These are phyloP conservation scores for Gypsophila paniculata DNA, from an alignment of 179 eudicot genomes.

Conservation along the genomic window DNA sequence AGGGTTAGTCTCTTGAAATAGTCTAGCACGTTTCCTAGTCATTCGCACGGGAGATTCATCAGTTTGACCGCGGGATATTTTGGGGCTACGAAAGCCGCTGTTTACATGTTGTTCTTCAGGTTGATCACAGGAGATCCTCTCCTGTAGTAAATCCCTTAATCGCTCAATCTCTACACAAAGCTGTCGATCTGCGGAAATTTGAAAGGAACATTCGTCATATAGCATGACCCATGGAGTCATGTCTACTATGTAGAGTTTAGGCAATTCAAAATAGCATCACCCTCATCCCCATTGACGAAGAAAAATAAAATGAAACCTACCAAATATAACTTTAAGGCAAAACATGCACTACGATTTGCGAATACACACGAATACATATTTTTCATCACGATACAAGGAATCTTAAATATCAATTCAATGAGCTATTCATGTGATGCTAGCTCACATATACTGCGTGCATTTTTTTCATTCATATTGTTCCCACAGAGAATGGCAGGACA, in stretches of 20 bases:
- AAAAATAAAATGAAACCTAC: neutral
- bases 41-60: slow-evolving; percentile 23
- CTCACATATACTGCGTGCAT: neutral
- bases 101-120: slow-evolving; percentile 27
- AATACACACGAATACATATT: neutral
- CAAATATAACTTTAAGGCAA: neutral
- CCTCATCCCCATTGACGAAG: neutral
- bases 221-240: neutral
- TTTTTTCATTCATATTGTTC: neutral
- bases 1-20: slow-evolving; percentile 28
- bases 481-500: neutral
- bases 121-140: slow-evolving; percentile 28
- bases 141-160: slow-evolving; percentile 37
- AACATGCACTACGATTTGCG: neutral
- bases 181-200: slow-evolving; percentile 42
- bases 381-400: neutral
- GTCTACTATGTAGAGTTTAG: neutral
- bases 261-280: neutral
- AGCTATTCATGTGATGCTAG: neutral
- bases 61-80: slow-evolving; percentile 22
- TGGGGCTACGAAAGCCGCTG: slow-evolving; percentile 25
- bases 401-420: neutral
- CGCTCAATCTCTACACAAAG: slow-evolving; percentile 54
- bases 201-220: slow-evolving; percentile 1
- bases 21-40: slow-evolving; percentile 49